A percentile compares a stretch with the other conserved stretches of the same genome.
Evolutionary conservation across 352 stramenopile genomes (phyloP).

Genomic region (Globisporangium spiculum): DNA sequence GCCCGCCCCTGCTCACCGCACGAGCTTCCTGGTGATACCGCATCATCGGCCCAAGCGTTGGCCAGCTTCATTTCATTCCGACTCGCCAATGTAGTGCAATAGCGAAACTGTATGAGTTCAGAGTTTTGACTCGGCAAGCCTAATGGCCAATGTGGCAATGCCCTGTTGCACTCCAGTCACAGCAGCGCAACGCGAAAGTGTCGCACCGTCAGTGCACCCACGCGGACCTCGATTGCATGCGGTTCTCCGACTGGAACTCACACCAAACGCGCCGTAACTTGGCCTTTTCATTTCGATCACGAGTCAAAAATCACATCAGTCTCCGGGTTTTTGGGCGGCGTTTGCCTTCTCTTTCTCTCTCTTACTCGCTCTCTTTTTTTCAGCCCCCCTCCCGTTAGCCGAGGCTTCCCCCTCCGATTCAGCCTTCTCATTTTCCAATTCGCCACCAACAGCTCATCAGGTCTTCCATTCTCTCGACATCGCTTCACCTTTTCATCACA

Average conservation of each 20-base stretch:
- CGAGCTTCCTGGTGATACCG: not conserved
- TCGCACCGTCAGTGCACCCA: not conserved
- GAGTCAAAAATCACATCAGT: not conserved
- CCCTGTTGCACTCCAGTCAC: not conserved
- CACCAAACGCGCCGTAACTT: not conserved
- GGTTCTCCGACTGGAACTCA: not conserved
- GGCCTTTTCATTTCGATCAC: conserved; percentile 9
- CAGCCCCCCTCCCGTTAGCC: not conserved
- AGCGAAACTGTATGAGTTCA: not conserved
- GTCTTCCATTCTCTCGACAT: not conserved
- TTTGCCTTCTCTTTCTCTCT: not conserved
- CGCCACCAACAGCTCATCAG: not conserved
- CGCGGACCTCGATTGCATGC: not conserved
- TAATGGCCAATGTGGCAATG: not conserved
- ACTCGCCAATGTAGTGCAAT: not conserved
- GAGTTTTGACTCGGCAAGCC: not conserved
- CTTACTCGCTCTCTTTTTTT: not conserved
- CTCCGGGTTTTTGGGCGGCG: not conserved
- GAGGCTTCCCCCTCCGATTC: not conserved
- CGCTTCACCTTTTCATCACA: not conserved
- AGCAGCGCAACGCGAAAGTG: not conserved
- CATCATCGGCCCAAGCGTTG: not conserved
- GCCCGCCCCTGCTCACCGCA: conserved; percentile 10
- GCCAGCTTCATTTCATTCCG: not conserved
- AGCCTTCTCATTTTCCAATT: conserved; percentile 6